Conservation (phyloP, 495 filamentous ascomycete species). For the Aspergillus steynii region DNA sequence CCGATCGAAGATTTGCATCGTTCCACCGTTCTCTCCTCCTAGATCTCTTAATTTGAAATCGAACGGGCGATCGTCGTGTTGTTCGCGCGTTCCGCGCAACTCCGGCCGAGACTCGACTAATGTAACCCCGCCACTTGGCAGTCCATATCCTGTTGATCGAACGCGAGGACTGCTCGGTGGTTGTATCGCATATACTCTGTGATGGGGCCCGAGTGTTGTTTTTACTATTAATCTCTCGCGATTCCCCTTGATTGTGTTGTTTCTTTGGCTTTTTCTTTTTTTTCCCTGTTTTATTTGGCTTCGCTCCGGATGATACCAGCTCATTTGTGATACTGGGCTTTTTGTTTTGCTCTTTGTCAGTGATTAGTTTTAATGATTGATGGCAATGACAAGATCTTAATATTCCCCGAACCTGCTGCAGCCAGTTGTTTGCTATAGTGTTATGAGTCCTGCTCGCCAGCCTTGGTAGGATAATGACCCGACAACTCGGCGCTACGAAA, state of each 20-base stretch:
- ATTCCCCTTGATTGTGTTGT: slow-evolving; percentile 1
- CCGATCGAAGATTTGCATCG: slow-evolving; percentile 5
- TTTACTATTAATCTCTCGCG: slow-evolving; percentile 2
- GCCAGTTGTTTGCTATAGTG: neutral
- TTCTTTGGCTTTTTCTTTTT: slow-evolving; percentile 13
- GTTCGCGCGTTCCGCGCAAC: slow-evolving; percentile 31
- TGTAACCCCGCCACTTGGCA: slow-evolving; percentile 35
- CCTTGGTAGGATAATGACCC: neutral
- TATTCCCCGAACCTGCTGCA: neutral
- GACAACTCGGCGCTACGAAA: neutral
- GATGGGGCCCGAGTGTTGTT: neutral
- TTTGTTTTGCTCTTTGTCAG: slow-evolving; percentile 27
- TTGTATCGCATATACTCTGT: neutral
- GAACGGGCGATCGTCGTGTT: slow-evolving; percentile 15
- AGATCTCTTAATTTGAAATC: slow-evolving; percentile 10
- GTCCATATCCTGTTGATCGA: slow-evolving; percentile 13
- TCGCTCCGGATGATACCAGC: slow-evolving; percentile 46
- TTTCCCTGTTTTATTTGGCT: slow-evolving; percentile 22
- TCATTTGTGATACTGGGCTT: slow-evolving; percentile 39
- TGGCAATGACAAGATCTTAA: slow-evolving; percentile 31
- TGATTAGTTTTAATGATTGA: slow-evolving; percentile 39
- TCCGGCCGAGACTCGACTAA: slow-evolving; percentile 34
- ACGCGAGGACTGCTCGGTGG: neutral
- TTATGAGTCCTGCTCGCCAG: neutral
- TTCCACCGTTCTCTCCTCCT: slow-evolving; percentile 7